Evolutionary conservation across 2,329 filamentous ascomycete genomes (phyloP).

Genomic region (Xylogone sp.): DNA sequence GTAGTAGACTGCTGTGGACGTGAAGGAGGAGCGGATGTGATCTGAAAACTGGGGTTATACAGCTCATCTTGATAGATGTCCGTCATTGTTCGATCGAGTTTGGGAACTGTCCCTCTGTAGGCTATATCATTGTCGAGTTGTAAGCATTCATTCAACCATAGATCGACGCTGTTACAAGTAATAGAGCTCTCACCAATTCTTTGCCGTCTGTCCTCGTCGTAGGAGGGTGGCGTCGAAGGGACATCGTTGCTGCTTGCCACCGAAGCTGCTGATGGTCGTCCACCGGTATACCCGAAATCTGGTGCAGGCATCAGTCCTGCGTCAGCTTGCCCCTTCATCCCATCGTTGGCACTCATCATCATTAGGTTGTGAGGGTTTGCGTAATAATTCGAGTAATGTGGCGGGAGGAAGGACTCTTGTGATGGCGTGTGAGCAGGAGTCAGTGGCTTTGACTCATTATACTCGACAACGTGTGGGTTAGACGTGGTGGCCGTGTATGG

Average conservation of each 20-base stretch:
- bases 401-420: constrained; percentile 24
- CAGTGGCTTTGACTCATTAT: constrained; percentile 25
- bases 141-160: constrained; percentile 66
- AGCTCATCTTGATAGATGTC: constrained; percentile 82
- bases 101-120: constrained; percentile 61
- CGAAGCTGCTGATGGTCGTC: constrained; percentile 47
- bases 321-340: constrained; percentile 8
- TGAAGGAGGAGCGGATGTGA: constrained; percentile 52
- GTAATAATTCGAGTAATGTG: constrained; percentile 30
- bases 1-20: constrained; percentile 36
- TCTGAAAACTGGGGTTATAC: constrained; percentile 66
- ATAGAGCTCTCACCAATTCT: constrained; percentile 49
- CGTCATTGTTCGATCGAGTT: constrained; percentile 81
- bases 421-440: constrained; percentile 29
- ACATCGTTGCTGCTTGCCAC: constrained; percentile 60
- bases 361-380: background rate
- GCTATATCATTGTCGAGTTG: constrained; percentile 40
- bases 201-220: constrained; percentile 45
- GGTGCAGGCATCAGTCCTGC: constrained; percentile 26
- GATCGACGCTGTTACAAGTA: constrained; percentile 21
- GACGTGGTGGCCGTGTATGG: constrained; percentile 52
- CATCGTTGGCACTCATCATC: background rate
- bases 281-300: constrained; percentile 19
- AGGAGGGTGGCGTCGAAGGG: constrained; percentile 51
- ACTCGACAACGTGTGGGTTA: constrained; percentile 53